A percentile compares a stretch with the other conserved stretches of the same genome.
phyloP scores from a whole-genome alignment of 139 green algal species.

The Mesotaenium endlicherianum region DNA sequence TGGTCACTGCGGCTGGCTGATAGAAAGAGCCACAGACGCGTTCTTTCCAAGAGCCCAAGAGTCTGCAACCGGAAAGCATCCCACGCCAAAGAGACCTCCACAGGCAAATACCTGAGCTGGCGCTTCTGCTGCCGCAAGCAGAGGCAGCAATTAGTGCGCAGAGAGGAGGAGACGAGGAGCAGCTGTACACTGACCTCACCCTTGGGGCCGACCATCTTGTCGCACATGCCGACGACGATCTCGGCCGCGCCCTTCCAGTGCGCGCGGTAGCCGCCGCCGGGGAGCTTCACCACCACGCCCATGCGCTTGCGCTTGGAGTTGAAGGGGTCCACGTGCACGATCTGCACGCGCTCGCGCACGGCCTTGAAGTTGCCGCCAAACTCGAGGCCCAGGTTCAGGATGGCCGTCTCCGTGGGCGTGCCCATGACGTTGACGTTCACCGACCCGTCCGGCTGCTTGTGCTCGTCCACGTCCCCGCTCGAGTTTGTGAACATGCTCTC shows the following conservation, averaged over 20 bases:
- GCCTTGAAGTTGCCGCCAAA: constrained; percentile 72
- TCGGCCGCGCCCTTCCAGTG: constrained; percentile 96
- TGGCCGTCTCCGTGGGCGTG: constrained; percentile 91
- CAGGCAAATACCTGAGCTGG: too few relatives aligned
- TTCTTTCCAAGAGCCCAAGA: too few relatives aligned
- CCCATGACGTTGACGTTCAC: constrained; percentile 58
- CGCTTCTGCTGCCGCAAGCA: too few relatives aligned
- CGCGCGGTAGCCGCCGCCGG: constrained; percentile 62
- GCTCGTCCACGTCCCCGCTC: constrained; percentile 15
- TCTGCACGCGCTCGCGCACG: constrained; percentile 49
- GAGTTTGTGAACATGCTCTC: constrained; percentile 32
- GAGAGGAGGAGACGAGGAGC: neutral
- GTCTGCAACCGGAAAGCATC: too few relatives aligned
- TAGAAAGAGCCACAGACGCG: too few relatives aligned
- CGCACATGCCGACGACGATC: constrained; percentile 82
- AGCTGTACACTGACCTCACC: neutral
- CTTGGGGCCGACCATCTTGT: constrained; percentile 1
- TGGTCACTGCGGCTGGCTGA: too few relatives aligned
- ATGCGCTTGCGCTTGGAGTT: constrained; percentile 47
- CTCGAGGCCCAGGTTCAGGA: constrained; percentile 76
- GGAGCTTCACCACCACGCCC: constrained; percentile 63
- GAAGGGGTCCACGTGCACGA: constrained; percentile 41
- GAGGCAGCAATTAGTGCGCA: too few relatives aligned
- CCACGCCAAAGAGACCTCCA: too few relatives aligned
- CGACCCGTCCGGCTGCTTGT: neutral